Evolutionary conservation across 805 yeast genomes (phyloP), one percentile per base, ranked within the genome.

Genomic region (Candida khao-thaluensis): DNA sequence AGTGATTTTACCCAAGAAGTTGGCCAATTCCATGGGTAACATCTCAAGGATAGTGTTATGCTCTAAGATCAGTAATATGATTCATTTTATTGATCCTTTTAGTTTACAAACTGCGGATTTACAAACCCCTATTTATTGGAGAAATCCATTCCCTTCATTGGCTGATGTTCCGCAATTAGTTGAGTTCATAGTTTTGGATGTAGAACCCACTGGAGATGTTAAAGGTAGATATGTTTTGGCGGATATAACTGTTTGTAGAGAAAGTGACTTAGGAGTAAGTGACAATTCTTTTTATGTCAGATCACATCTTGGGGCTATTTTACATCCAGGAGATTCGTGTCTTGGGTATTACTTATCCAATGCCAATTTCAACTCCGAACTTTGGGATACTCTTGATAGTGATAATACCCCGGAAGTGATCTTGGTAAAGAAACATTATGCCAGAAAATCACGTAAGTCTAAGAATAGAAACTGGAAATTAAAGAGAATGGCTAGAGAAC

Each of bases 401-500:
- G 75, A 73, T 43, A 81, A 81, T 48, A 64, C 81, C 16, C 93
- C 95, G 14, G 97, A 90, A 53, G 95, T 90, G 35, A 75, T 88
- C 2, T 62, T 90, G 46, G 95, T 91, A 41, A 88, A 89, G 87
- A 90, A 89, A 60, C 77, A 77, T 64, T 91, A 89, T 70, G 74
- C 81, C 32, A 82, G 95, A 72, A 84, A 82, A 69, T 72, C 79
- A 33, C 79, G 77, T 69, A 83, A 79, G 70, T 67, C 77, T 49
- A 83, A 82, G 77, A 77, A 81, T 73, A 81, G 91, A 75, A 72
- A 73, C 63, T 87, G 95, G 95, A 87, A 84, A 66, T 79, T 91
- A 65, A 85, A 86, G 81, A 85, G 98, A 75, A 90, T 91, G 96
- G 98, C 98, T 26, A 85, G 76, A 57, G 98, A 93, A 67, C 95